Base-by-base conservation (phyloP, 1,139 yeast genomes). In the Nakaseomyces nivariensis region DNA sequence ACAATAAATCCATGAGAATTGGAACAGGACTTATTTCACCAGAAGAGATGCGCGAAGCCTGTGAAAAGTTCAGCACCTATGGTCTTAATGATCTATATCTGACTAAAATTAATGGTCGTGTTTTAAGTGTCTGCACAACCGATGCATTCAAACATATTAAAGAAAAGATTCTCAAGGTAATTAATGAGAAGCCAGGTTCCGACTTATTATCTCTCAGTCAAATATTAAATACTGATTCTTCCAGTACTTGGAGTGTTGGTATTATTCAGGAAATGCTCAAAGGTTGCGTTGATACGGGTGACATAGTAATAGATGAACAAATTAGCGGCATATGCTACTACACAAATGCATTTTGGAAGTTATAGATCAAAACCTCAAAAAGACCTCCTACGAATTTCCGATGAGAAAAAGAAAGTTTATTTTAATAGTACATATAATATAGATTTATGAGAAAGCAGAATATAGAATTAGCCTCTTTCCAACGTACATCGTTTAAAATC, bases 261-360 rank as follows among this genome's bases (percentile, higher is more conserved):
- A 80, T 87, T 17, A 76, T 90, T 3, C 72, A 71, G 13, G 94
- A 86, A 60, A 87, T 86, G 55, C 66, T 87, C 17, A 80, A 79
- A 49, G 70, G 74, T 52, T 81, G 85, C 26, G 76, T 85, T 36
- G 74, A 72, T 6, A 62, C 67, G 3, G 92, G 89, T 0, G 67
- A 67, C 1, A 61, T 86, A 1, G 79, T 84, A 9, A 72, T 86
- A 8, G 96, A 87, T 64, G 82, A 81, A 54, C 67, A 64, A 51
- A 49, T 63, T n/a, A 61, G 63, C 46, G 68, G 67, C 4, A 55
- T 63, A 9, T 55, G 53, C 37, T 64, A 63, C 50, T 63, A 60
- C 49, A 51, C 51, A 36, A 63, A 62, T 45, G 44, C 36, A 11
- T 50, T 48, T 40, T 61, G 65, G 65, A 13, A 9, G 4, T 13